These are phyloP conservation scores for Penicillium daleae DNA, from an alignment of 495 filamentous ascomycete genomes.

Conservation along the genomic window DNA sequence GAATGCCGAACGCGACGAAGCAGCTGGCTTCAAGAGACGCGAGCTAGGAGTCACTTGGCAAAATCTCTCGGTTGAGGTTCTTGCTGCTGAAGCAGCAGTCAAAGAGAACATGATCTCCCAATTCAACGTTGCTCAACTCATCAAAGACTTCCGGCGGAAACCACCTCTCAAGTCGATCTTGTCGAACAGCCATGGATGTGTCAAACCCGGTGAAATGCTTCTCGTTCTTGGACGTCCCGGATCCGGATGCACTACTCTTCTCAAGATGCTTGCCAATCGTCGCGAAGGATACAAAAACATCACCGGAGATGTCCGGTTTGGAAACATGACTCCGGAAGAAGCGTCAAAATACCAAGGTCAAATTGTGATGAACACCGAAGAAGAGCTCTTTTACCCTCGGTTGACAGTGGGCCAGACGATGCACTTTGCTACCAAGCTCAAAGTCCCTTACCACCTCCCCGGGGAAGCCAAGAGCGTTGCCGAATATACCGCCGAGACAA, in stretches of 20 bases:
- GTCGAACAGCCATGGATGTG: constrained; percentile 45
- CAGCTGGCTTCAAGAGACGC: constrained; percentile 46
- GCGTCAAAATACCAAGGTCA: constrained; percentile 66
- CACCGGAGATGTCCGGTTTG: constrained; percentile 61
- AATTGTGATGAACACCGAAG: constrained; percentile 70
- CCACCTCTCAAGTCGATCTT: constrained; percentile 40
- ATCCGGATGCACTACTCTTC: constrained; percentile 47
- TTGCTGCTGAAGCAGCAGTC: constrained; percentile 48
- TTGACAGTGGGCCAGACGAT: constrained; percentile 74
- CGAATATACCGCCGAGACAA: constrained; percentile 52
- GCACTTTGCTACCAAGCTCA: constrained; percentile 60
- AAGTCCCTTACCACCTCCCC: constrained; percentile 38
- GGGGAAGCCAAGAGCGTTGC: constrained; percentile 44
- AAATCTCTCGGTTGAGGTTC: constrained; percentile 45
- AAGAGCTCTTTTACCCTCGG: constrained; percentile 70
- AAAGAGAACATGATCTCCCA: constrained; percentile 57
- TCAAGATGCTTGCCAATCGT: constrained; percentile 70
- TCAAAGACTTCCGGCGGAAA: constrained; percentile 39
- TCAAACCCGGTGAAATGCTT: constrained; percentile 58
- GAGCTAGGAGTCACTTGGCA: constrained; percentile 61
- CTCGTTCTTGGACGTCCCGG: constrained; percentile 50
- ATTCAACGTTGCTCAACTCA: constrained; percentile 53
- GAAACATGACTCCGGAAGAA: constrained; percentile 57
- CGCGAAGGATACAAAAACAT: constrained; percentile 56
- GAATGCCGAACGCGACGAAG: constrained; percentile 44